phyloP scores from a whole-genome alignment of 2,329 filamentous ascomycete species.

The Fusarium veterinarium region DNA sequence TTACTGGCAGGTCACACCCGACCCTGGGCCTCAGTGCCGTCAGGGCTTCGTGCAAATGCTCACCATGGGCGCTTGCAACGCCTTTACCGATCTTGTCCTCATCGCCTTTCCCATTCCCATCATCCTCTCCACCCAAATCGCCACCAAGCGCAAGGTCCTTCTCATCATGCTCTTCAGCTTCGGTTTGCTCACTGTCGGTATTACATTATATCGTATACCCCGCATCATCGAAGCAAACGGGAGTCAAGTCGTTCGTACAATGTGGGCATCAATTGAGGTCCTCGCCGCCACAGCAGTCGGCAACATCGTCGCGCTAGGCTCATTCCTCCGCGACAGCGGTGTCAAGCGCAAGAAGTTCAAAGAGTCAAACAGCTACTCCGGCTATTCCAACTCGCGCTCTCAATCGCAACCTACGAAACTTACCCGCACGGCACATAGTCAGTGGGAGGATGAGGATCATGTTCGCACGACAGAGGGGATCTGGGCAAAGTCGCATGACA shows the following conservation, averaged over 20 bases:
- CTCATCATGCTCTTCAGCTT: slow-evolving; percentile 83
- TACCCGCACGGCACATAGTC: slow-evolving; percentile 36
- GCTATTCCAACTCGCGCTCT: slow-evolving; percentile 43
- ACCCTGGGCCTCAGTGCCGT: slow-evolving; percentile 84
- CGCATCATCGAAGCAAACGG: slow-evolving; percentile 76
- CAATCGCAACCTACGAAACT: slow-evolving; percentile 37
- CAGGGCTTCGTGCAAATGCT: slow-evolving; percentile 86
- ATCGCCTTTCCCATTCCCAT: slow-evolving; percentile 89
- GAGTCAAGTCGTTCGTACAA: slow-evolving; percentile 83
- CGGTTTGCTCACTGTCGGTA: slow-evolving; percentile 78
- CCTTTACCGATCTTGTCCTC: slow-evolving; percentile 85
- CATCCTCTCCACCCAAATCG: slow-evolving; percentile 81
- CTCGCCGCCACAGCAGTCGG: slow-evolving; percentile 85
- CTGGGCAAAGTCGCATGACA: slow-evolving; percentile 39
- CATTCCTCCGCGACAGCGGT: slow-evolving; percentile 87
- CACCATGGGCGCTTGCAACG: slow-evolving; percentile 84
- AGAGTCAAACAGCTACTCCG: slow-evolving; percentile 56
- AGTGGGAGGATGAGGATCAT: slow-evolving; percentile 40
- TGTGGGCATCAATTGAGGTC: slow-evolving; percentile 88
- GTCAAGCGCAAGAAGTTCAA: slow-evolving; percentile 87
- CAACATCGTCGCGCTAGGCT: slow-evolving; percentile 87
- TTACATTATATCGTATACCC: slow-evolving; percentile 81
- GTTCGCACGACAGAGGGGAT: slow-evolving; percentile 43
- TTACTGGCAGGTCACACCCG: slow-evolving; percentile 82
- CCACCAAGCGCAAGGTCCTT: slow-evolving; percentile 78